A percentile compares a stretch with the other conserved stretches of the same genome.
phyloP scores from a whole-genome alignment of 1,284 basidiomycete species.

The Rhodotorula sp. region DNA sequence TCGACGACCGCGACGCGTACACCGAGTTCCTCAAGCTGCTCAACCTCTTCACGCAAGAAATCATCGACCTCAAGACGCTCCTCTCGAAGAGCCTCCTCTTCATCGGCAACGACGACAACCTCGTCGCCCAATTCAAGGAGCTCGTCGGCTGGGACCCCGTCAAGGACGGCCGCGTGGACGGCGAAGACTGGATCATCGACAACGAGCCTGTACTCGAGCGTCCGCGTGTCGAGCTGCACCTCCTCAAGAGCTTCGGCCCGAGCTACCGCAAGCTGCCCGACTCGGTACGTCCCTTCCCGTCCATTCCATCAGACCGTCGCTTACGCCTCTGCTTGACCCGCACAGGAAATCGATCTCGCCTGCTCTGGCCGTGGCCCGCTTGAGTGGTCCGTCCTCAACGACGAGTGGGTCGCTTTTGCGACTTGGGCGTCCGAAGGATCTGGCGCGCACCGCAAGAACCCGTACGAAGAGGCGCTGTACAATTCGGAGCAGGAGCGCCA shows the following conservation, averaged over 20 bases:
- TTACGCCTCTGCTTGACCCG: not conserved
- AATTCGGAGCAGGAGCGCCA: constrained; percentile 91
- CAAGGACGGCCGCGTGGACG: constrained; percentile 60
- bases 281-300: constrained; percentile 62
- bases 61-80: constrained; percentile 81
- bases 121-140: constrained; percentile 83
- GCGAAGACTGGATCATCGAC: constrained; percentile 55
- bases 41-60: constrained; percentile 92
- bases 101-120: constrained; percentile 71
- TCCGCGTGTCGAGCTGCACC: constrained; percentile 31
- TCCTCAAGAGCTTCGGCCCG: constrained; percentile 61
- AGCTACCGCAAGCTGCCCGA: constrained; percentile 91
- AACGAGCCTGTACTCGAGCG: constrained; percentile 53
- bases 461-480: constrained; percentile 93
- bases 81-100: constrained; percentile 78
- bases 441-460: constrained; percentile 89
- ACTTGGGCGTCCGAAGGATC: constrained; percentile 92
- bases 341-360: constrained; percentile 80
- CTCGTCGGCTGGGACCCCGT: constrained; percentile 74
- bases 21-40: constrained; percentile 95
- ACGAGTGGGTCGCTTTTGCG: constrained; percentile 94
- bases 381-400: constrained; percentile 94
- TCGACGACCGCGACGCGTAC: constrained; percentile 84
- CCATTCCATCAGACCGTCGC: not conserved
- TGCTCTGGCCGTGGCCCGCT: constrained; percentile 94